phyloP scores from a whole-genome alignment of 768 basidiomycete species.

The Hericium alpestre region DNA sequence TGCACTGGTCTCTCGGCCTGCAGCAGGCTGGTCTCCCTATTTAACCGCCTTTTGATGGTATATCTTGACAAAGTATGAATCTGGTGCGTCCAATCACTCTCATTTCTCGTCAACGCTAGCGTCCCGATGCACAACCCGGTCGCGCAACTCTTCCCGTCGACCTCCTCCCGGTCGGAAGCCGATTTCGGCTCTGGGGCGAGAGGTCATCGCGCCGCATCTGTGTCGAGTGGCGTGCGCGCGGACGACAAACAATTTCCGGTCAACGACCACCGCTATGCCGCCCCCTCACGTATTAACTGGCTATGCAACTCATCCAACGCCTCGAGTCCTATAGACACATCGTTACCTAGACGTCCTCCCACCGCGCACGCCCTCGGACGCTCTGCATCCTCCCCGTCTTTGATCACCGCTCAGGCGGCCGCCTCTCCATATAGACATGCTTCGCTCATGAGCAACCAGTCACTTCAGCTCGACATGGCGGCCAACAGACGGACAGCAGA shows the following conservation, averaged over 20 bases:
- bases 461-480: constrained; percentile 27
- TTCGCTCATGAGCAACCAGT: constrained; percentile 31
- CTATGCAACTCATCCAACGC: constrained; percentile 3
- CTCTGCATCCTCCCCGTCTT: constrained; percentile 5
- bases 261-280: constrained; percentile 3
- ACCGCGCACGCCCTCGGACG: constrained; percentile 7
- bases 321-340: not conserved
- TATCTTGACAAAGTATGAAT: too few relatives aligned
- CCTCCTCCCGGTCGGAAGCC: not conserved
- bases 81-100: too few relatives aligned
- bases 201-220: not conserved
- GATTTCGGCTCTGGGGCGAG: not conserved
- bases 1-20: too few relatives aligned
- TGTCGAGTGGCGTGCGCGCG: too few relatives aligned
- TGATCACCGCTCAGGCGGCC: constrained; percentile 13
- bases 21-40: too few relatives aligned
- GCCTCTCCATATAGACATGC: constrained; percentile 12
- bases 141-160: not conserved
- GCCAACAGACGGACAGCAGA: constrained; percentile 12
- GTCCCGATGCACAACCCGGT: not conserved
- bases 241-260: not conserved
- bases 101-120: too few relatives aligned
- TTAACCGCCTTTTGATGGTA: too few relatives aligned
- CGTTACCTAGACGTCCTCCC: constrained; percentile 6
- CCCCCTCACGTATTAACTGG: constrained; percentile 12